phyloP scores from a whole-genome alignment of 495 filamentous ascomycete genomes.

The Penicillium antarcticum region DNA sequence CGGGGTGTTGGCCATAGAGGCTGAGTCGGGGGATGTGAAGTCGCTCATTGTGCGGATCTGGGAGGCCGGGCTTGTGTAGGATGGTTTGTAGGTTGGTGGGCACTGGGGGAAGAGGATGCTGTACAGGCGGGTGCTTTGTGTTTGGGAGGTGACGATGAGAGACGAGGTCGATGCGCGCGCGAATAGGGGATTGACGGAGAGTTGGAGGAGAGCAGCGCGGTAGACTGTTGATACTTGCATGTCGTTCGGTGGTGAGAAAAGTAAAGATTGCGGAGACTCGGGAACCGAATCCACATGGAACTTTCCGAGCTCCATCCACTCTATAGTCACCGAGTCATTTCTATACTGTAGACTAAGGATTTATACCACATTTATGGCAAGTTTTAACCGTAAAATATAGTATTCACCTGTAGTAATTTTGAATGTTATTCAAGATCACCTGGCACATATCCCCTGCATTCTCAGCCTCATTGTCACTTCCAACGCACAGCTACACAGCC shows the following conservation, averaged over 20 bases:
- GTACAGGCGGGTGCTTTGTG: slow-evolving; percentile 11
- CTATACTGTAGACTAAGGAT: too few relatives aligned
- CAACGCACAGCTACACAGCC: background rate
- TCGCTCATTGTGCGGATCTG: slow-evolving; percentile 19
- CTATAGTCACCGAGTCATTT: too few relatives aligned
- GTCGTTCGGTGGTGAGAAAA: slow-evolving; percentile 3
- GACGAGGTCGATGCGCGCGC: slow-evolving; percentile 19
- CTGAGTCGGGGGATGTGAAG: slow-evolving; percentile 3
- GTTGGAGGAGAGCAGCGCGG: slow-evolving; percentile 28
- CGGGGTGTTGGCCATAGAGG: background rate
- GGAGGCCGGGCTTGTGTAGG: background rate
- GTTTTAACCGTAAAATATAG: too few relatives aligned
- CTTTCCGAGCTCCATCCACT: too few relatives aligned
- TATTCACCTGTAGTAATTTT: too few relatives aligned
- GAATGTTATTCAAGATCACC: too few relatives aligned
- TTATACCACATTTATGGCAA: too few relatives aligned
- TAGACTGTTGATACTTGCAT: slow-evolving; percentile 29
- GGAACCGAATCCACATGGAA: too few relatives aligned
- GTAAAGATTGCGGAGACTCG: slow-evolving; percentile 5
- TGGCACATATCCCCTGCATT: too few relatives aligned
- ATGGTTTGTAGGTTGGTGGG: slow-evolving; percentile 1
- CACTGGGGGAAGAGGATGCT: slow-evolving; percentile 26
- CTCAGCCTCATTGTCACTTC: too few relatives aligned
- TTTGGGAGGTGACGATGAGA: slow-evolving; percentile 1
- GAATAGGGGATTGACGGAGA: slow-evolving; percentile 21